Conservation (phyloP, 148 eudicot genomes). For the Drosera capensis region DNA sequence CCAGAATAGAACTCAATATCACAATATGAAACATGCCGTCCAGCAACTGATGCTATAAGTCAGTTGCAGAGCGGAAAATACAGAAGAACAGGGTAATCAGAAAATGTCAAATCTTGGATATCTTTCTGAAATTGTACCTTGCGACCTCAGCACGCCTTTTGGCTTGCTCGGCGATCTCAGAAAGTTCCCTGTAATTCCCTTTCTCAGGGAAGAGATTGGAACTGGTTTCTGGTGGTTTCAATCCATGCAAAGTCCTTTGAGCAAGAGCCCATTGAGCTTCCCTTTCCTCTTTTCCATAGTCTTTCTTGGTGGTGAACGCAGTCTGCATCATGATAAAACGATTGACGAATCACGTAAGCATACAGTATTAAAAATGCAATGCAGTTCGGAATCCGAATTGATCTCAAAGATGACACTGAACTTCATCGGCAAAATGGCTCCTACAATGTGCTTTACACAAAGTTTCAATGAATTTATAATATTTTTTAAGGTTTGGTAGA, state of each 20-base stretch:
- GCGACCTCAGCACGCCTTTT: constrained; percentile 91
- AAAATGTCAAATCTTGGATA: too few relatives aligned
- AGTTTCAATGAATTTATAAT: too few relatives aligned
- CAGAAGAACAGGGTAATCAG: not conserved
- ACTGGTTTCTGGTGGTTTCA: constrained; percentile 60
- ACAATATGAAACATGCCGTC: too few relatives aligned
- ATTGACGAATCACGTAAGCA: not conserved
- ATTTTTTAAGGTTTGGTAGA: too few relatives aligned
- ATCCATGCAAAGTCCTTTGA: constrained; percentile 82
- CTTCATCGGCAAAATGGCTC: too few relatives aligned
- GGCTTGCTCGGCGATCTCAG: constrained; percentile 92
- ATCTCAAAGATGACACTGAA: too few relatives aligned
- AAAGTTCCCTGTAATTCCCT: constrained; percentile 63
- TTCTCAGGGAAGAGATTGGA: constrained; percentile 45
- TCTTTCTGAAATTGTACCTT: constrained; percentile 22
- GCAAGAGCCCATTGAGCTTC: constrained; percentile 96
- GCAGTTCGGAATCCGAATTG: too few relatives aligned
- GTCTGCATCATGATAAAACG: constrained; percentile 26
- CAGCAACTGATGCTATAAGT: too few relatives aligned
- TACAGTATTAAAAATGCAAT: too few relatives aligned
- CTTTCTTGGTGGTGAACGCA: constrained; percentile 81
- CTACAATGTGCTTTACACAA: too few relatives aligned
- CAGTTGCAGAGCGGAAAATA: too few relatives aligned
- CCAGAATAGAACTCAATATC: too few relatives aligned
- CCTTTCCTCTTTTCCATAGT: constrained; percentile 84